phyloP scores from a whole-genome alignment of 2,329 filamentous ascomycete genomes.

The Fusarium drepaniforme region DNA sequence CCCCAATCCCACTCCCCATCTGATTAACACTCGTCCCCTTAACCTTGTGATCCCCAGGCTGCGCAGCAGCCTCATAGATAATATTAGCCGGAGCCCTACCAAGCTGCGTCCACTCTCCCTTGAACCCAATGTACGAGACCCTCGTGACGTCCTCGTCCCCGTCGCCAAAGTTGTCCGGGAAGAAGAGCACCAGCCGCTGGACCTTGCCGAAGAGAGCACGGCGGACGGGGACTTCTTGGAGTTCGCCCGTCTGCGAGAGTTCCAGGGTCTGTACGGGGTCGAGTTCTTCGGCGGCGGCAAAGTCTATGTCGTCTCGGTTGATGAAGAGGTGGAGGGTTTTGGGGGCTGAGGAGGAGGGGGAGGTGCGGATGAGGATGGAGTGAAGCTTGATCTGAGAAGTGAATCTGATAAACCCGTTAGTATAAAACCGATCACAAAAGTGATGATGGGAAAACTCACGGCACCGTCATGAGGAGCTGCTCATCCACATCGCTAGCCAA shows the following conservation, averaged over 20 bases:
- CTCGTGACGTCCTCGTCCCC: slow-evolving; percentile 85
- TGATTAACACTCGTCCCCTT: slow-evolving; percentile 68
- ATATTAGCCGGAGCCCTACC: slow-evolving; percentile 81
- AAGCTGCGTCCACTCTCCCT: slow-evolving; percentile 91
- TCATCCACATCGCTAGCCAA: slow-evolving; percentile 90
- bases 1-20: slow-evolving; percentile 67
- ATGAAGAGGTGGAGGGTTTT: slow-evolving; percentile 87
- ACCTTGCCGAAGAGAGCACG: slow-evolving; percentile 90
- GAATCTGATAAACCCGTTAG: slow-evolving; percentile 69
- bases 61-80: slow-evolving; percentile 93
- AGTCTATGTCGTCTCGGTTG: slow-evolving; percentile 91
- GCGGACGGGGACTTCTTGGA: slow-evolving; percentile 90
- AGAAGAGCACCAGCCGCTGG: slow-evolving; percentile 86
- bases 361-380: slow-evolving; percentile 86
- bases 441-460: slow-evolving; percentile 66
- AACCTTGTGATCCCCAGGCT: slow-evolving; percentile 86
- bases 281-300: slow-evolving; percentile 77
- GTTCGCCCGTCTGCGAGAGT: slow-evolving; percentile 80
- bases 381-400: slow-evolving; percentile 95
- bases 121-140: slow-evolving; percentile 89
- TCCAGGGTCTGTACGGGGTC: slow-evolving; percentile 80
- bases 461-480: slow-evolving; percentile 92
- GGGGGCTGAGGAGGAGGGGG: slow-evolving; percentile 77
- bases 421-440: not conserved
- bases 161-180: slow-evolving; percentile 89